Base-by-base conservation (phyloP, 257 asterid species). In the Nicotiana paniculata region DNA sequence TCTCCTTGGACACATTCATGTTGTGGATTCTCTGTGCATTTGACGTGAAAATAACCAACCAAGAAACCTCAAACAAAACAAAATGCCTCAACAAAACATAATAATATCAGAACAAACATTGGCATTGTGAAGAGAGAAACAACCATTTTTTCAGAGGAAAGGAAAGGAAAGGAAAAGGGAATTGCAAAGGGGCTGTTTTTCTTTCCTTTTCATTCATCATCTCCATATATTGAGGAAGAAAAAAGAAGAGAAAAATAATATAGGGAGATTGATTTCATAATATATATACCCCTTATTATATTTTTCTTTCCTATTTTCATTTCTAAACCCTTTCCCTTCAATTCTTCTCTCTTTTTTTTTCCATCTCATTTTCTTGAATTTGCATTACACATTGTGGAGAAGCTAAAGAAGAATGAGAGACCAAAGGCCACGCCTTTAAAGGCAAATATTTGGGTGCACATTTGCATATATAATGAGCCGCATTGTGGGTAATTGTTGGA, bases 11-110 rank as follows among this genome's bases (percentile, higher is more conserved):
- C 86, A 83, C 69, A 77, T 86, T 84, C 84, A 64, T 53, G 84
- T 65, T 82, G 35, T 64, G 77, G 39, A 82, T 83, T 82, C 76
- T 65, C 86, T 84, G 65, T 77, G 76, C 83, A 57, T 81, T 69
- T 28, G 77, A 80, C 84, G 85, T 82, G 86, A 85, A 82, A 70
- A 77, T 46, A 79, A 85, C 77, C 53, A 75, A 75, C 80, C 80
- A 75, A 51, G 63, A 75, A 75, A 75, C 80, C 64, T 75, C 63
- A 81, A 77, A 43, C 51, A 13, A 54, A 35, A 68, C 37, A 21
- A 21, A 21, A 21, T 21, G 24, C 24, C 24, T 21, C 24, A 21
- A 21, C 24, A 21, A 21, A 21, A 21, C 24, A 21, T 21, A 21
- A 21, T 21, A 21, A 21, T 21, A 21, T 21, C 0, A 58, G 3